Evolutionary conservation across 106 monocot species (phyloP).

Genomic region (Acorus gramineus): DNA sequence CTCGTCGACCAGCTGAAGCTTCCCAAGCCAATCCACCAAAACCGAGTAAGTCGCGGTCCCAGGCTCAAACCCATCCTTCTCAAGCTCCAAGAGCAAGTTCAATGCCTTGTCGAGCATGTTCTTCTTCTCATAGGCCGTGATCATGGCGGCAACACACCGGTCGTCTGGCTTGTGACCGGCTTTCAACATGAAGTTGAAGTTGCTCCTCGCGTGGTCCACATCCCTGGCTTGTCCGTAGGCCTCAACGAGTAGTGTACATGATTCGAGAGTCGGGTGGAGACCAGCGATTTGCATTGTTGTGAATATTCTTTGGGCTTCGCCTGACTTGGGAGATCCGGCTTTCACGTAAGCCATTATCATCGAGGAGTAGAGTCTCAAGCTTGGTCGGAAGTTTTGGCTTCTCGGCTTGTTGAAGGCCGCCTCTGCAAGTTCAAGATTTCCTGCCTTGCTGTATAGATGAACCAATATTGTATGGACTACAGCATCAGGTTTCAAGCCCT

Average conservation of each 20-base stretch:
- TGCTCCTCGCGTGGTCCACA: constrained; percentile 41
- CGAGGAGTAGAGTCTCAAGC: constrained; percentile 48
- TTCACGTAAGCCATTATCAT: constrained; percentile 69
- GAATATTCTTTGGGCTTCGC: constrained; percentile 34
- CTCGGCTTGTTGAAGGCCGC: constrained; percentile 43
- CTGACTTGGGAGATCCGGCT: constrained; percentile 43
- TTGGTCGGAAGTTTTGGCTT: constrained; percentile 42
- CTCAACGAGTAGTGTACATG: constrained; percentile 42
- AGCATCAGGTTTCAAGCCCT: constrained; percentile 55
- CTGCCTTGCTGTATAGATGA: constrained; percentile 72
- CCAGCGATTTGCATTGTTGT: constrained; percentile 59
- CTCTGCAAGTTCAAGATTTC: constrained; percentile 47
- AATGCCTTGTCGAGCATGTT: constrained; percentile 80
- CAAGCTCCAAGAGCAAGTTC: constrained; percentile 48
- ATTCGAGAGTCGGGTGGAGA: constrained; percentile 40
- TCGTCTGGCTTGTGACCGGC: constrained; percentile 57
- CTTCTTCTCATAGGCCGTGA: constrained; percentile 48
- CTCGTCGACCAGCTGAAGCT: constrained; percentile 68
- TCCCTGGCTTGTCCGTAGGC: constrained; percentile 37
- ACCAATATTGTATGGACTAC: constrained; percentile 42
- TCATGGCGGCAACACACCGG: constrained; percentile 46
- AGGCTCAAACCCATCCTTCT: constrained; percentile 60
- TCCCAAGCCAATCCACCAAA: constrained; percentile 76
- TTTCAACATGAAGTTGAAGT: constrained; percentile 52
- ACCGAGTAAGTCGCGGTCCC: constrained; percentile 46